Evolutionary conservation across 495 filamentous ascomycete species (phyloP).

Genomic region (Penicillium malachiteum): DNA sequence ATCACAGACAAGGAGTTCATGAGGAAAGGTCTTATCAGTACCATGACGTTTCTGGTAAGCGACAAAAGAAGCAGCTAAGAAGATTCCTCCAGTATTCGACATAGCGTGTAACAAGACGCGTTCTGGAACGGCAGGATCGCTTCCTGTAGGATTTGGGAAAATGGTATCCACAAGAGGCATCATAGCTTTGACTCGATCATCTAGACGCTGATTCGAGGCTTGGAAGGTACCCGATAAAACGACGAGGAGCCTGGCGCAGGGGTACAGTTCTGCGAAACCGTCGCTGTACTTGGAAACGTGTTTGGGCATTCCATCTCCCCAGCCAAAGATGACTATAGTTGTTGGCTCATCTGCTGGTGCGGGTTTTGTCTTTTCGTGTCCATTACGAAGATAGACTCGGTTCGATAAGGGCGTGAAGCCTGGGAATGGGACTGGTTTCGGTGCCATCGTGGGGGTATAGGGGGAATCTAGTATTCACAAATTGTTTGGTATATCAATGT

Average conservation of each 20-base stretch:
- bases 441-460: constrained; percentile 15
- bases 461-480: too few species aligned
- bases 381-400: constrained; percentile 28
- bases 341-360: constrained; percentile 23
- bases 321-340: constrained; percentile 46
- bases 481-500: too few species aligned
- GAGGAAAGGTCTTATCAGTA: constrained; percentile 38
- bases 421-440: constrained; percentile 25
- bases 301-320: constrained; percentile 55
- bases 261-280: constrained; percentile 51
- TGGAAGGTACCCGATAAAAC: constrained; percentile 49
- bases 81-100: constrained; percentile 54
- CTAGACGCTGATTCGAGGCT: constrained; percentile 41
- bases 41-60: constrained; percentile 40
- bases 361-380: constrained; percentile 16
- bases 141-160: constrained; percentile 34
- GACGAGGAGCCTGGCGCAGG: constrained; percentile 43
- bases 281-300: constrained; percentile 55
- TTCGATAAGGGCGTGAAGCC: constrained; percentile 28
- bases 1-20: constrained; percentile 47
- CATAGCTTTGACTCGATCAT: constrained; percentile 45
- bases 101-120: constrained; percentile 48
- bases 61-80: constrained; percentile 46
- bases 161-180: constrained; percentile 47
- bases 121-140: constrained; percentile 16